Evolutionary conservation across 2,329 filamentous ascomycete species (phyloP).

Genomic region (Fusarium poae): DNA sequence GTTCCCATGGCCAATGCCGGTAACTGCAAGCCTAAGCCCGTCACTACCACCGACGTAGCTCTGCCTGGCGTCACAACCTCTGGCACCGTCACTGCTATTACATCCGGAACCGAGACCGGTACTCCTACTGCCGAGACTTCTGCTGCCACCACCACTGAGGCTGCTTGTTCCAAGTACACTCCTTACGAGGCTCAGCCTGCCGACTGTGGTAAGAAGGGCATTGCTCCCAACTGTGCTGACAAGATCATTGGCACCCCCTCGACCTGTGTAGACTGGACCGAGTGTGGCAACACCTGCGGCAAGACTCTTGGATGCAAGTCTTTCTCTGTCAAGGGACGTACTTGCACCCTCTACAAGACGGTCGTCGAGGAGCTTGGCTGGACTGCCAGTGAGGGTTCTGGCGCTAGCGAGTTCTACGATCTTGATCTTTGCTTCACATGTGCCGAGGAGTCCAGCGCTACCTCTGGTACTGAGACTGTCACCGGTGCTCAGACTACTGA

Average conservation of each 20-base stretch:
- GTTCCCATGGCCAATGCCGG: slow-evolving; percentile 28
- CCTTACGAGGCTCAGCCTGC: slow-evolving; percentile 4
- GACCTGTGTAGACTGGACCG: slow-evolving; percentile 1
- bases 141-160: slow-evolving; percentile 25
- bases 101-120: slow-evolving; percentile 19
- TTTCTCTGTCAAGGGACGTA: slow-evolving; percentile 19
- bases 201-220: slow-evolving; percentile 23
- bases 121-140: slow-evolving; percentile 18
- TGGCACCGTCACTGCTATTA: slow-evolving; percentile 20
- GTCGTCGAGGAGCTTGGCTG: slow-evolving; percentile 7
- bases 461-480: slow-evolving; percentile 20
- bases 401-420: slow-evolving; percentile 25
- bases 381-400: not conserved
- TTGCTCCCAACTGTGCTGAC: slow-evolving; percentile 4
- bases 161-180: slow-evolving; percentile 32
- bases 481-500: slow-evolving; percentile 1
- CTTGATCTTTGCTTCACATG: slow-evolving; percentile 38
- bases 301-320: slow-evolving; percentile 37
- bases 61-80: slow-evolving; percentile 23
- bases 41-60: slow-evolving; percentile 25
- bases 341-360: slow-evolving; percentile 25
- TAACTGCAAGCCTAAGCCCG: slow-evolving; percentile 35
- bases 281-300: slow-evolving; percentile 33
- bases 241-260: slow-evolving; percentile 14
- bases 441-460: slow-evolving; percentile 22